A percentile compares a stretch with the other conserved stretches of the same genome.
phyloP scores from a whole-genome alignment of 2,329 filamentous ascomycete genomes.

The Alternaria brassicicola region DNA sequence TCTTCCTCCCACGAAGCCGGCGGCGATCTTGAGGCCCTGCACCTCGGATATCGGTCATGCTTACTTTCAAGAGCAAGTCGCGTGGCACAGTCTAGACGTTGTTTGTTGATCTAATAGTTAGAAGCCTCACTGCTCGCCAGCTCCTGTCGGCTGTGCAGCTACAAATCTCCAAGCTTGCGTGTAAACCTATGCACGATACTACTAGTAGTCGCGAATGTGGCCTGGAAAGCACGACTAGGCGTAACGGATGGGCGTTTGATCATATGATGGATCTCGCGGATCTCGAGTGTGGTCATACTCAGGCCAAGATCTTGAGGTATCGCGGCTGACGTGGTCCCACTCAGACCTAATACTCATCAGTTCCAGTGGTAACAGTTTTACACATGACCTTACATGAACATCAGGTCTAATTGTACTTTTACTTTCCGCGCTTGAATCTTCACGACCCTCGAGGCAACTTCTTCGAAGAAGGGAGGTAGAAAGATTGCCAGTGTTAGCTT shows the following conservation, averaged over 20 bases:
- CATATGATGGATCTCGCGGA: conserved; percentile 6
- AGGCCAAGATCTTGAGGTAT: conserved; percentile 10
- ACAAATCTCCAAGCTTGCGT: not conserved
- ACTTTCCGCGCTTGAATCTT: conserved; percentile 7
- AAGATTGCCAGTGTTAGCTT: conserved; percentile 11
- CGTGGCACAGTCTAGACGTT: not conserved
- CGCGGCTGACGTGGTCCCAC: not conserved
- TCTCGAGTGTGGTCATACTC: conserved; percentile 10
- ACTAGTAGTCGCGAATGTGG: not conserved
- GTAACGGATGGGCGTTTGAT: not conserved
- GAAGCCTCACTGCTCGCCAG: not conserved
- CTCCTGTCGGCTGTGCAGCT: not conserved
- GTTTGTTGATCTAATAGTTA: not conserved
- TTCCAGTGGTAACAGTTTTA: not conserved
- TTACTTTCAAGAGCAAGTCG: not conserved
- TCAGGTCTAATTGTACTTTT: conserved; percentile 2
- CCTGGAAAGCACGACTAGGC: not conserved
- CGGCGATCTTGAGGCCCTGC: not conserved
- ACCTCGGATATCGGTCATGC: not conserved
- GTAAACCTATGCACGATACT: not conserved
- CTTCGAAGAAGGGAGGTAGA: conserved; percentile 10
- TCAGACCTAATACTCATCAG: conserved; percentile 4
- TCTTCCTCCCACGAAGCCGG: not conserved
- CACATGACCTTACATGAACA: conserved; percentile 7
- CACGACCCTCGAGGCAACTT: conserved; percentile 9